Evolutionary conservation across 176 grass and related monocot species (phyloP).

Genomic region (Neostapfia colusana): DNA sequence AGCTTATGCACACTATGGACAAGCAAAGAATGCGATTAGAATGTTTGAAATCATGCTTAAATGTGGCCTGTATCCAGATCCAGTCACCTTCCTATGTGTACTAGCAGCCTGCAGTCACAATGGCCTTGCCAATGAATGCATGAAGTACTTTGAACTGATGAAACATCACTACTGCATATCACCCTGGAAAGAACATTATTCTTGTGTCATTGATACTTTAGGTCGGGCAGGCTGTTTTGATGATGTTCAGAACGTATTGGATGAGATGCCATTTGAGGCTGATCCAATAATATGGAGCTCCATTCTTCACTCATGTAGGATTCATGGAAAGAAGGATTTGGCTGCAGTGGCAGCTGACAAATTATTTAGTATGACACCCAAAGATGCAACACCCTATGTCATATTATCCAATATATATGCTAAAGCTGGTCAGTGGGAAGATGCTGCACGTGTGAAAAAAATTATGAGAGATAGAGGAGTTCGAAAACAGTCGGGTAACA

Average conservation of each 20-base stretch:
- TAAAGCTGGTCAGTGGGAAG: constrained; percentile 78
- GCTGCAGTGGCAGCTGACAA: constrained; percentile 73
- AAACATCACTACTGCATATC: constrained; percentile 47
- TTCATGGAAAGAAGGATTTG: constrained; percentile 77
- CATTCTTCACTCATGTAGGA: constrained; percentile 82
- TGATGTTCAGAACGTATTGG: constrained; percentile 64
- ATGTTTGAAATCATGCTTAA: constrained; percentile 74
- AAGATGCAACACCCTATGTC: constrained; percentile 63
- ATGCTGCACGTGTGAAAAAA: constrained; percentile 71
- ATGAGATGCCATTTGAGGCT: constrained; percentile 60
- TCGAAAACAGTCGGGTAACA: constrained; percentile 72
- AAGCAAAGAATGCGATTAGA: constrained; percentile 63
- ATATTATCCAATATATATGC: constrained; percentile 89
- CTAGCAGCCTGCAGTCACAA: constrained; percentile 77
- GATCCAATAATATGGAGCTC: constrained; percentile 83
- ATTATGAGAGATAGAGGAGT: constrained; percentile 75
- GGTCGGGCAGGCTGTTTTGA: constrained; percentile 65
- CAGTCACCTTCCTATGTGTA: constrained; percentile 77
- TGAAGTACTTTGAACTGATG: constrained; percentile 74
- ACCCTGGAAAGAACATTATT: constrained; percentile 79
- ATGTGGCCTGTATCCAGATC: constrained; percentile 62
- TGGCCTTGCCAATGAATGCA: constrained; percentile 71
- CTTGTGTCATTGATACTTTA: constrained; percentile 73
- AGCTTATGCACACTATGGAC: constrained; percentile 69
- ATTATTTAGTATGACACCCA: constrained; percentile 57